A percentile compares a stretch with the other conserved stretches of the same genome.
phyloP scores from a whole-genome alignment of 371 early-diverging fungal genomes.

The Circinella minor region DNA sequence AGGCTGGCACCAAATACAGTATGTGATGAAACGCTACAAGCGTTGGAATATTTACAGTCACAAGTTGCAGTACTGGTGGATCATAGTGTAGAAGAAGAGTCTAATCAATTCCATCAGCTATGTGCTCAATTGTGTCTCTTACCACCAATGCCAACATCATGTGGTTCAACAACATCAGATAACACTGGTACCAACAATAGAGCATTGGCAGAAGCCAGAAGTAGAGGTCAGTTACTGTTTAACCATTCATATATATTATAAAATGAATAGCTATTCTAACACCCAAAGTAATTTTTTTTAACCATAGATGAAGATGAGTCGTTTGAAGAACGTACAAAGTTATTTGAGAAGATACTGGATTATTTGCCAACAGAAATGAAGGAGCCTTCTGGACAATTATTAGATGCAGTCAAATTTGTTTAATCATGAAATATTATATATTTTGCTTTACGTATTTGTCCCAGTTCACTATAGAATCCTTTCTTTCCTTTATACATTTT shows the following conservation, averaged over 20 bases:
- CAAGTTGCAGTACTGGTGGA: slow-evolving; percentile 70
- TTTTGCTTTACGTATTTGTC: neutral
- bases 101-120: slow-evolving; percentile 67
- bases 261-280: neutral
- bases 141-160: slow-evolving; percentile 1
- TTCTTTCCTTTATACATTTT: too few relatives aligned
- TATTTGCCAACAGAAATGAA: slow-evolving; percentile 84
- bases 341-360: slow-evolving; percentile 73
- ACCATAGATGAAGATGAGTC: slow-evolving; percentile 12
- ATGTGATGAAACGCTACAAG: slow-evolving; percentile 45
- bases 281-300: neutral
- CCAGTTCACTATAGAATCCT: neutral
- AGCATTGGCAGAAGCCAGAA: neutral
- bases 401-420: slow-evolving; percentile 65
- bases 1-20: slow-evolving; percentile 8
- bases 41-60: slow-evolving; percentile 72
- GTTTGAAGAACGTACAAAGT: slow-evolving; percentile 58
- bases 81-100: slow-evolving; percentile 65
- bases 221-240: neutral
- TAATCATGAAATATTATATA: neutral
- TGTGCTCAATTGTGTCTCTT: slow-evolving; percentile 61
- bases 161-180: neutral
- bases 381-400: slow-evolving; percentile 77
- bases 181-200: neutral
- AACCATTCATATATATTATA: neutral